phyloP scores from a whole-genome alignment of 2,329 filamentous ascomycete species.

The Aotearoamyces nothofagi region DNA sequence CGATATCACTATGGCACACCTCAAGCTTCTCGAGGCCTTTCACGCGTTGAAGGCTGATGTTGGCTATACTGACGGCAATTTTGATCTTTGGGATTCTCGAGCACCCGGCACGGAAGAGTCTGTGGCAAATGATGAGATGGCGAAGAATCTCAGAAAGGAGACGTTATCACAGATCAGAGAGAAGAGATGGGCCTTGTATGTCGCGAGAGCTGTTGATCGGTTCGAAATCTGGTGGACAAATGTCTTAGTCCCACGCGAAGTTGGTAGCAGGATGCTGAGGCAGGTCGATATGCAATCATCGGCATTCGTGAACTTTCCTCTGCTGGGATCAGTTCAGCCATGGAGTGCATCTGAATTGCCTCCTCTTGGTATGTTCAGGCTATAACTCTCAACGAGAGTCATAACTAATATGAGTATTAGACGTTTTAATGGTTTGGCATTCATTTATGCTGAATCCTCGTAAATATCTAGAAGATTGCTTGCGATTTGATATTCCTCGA shows the following conservation, averaged over 20 bases:
- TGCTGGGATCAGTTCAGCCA: slow-evolving; percentile 5
- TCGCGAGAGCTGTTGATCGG: slow-evolving; percentile 51
- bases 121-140: slow-evolving; percentile 13
- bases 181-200: slow-evolving; percentile 59
- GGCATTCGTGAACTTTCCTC: slow-evolving; percentile 7
- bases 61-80: slow-evolving; percentile 51
- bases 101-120: slow-evolving; percentile 1
- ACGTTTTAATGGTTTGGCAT: slow-evolving; percentile 71
- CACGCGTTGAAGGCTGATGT: slow-evolving; percentile 52
- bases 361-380: slow-evolving; percentile 35
- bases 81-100: slow-evolving; percentile 37
- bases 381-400: neutral
- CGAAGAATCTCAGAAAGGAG: slow-evolving; percentile 22
- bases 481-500: slow-evolving; percentile 37
- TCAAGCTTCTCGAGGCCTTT: slow-evolving; percentile 57
- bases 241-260: slow-evolving; percentile 12
- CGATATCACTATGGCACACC: slow-evolving; percentile 53
- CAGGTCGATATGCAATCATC: slow-evolving; percentile 8
- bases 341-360: slow-evolving; percentile 32
- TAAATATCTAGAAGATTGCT: slow-evolving; percentile 58
- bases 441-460: slow-evolving; percentile 65
- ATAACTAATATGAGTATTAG: slow-evolving; percentile 21
- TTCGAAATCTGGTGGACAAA: slow-evolving; percentile 51
- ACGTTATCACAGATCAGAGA: slow-evolving; percentile 42
- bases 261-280: slow-evolving; percentile 14